Evolutionary conservation across 306 rosid species (phyloP).

Genomic region (Malus sylvestris): DNA sequence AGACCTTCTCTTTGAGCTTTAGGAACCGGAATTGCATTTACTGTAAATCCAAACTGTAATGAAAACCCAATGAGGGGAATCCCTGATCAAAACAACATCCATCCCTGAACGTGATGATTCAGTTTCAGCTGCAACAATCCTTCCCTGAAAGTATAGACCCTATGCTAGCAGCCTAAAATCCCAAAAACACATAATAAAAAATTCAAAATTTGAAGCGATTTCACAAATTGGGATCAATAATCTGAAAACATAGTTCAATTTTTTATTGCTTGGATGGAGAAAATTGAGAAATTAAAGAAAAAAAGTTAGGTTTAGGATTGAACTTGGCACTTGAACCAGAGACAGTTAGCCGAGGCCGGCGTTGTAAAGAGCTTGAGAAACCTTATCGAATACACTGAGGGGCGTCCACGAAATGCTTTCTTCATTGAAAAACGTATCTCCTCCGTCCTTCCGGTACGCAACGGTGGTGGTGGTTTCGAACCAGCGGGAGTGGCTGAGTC

Average conservation of each 20-base stretch:
- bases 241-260: neutral
- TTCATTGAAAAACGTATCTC: constrained; percentile 60
- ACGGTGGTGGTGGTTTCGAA: constrained; percentile 22
- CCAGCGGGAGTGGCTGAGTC: constrained; percentile 15
- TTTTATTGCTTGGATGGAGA: neutral
- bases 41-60: too few species aligned
- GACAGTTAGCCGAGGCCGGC: constrained; percentile 67
- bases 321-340: constrained; percentile 49
- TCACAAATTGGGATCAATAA: neutral
- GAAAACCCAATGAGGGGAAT: too few species aligned
- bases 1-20: too few species aligned
- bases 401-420: constrained; percentile 70
- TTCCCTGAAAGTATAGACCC: constrained; percentile 65
- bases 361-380: constrained; percentile 56
- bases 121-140: constrained; percentile 74
- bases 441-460: constrained; percentile 20
- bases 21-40: too few species aligned
- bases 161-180: constrained; percentile 71
- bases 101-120: too few species aligned
- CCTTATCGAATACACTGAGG: constrained; percentile 59
- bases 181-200: constrained; percentile 6
- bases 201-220: neutral
- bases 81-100: too few species aligned
- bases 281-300: neutral
- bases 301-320: neutral